phyloP scores from a whole-genome alignment of 1,139 yeast species.

The Petasospora rhodanensis region DNA sequence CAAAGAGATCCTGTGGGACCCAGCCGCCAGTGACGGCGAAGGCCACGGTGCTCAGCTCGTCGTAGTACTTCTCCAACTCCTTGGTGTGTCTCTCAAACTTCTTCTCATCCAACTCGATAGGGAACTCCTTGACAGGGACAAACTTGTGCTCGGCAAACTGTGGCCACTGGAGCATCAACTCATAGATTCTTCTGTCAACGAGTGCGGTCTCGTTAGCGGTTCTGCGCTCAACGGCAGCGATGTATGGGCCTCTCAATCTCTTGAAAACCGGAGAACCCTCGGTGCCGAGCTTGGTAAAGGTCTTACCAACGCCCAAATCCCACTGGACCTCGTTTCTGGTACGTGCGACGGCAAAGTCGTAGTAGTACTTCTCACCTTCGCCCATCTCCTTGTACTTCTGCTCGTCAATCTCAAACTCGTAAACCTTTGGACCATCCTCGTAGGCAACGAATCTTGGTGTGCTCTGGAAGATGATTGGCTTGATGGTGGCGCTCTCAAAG shows the following conservation, averaged over 20 bases:
- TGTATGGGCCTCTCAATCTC: constrained; percentile 59
- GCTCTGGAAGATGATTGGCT: constrained; percentile 73
- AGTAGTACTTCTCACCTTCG: constrained; percentile 72
- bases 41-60: constrained; percentile 64
- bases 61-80: constrained; percentile 63
- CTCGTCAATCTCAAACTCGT: constrained; percentile 66
- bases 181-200: constrained; percentile 64
- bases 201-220: constrained; percentile 59
- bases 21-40: constrained; percentile 92
- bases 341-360: constrained; percentile 78
- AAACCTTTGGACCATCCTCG: constrained; percentile 76
- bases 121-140: constrained; percentile 44
- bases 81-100: constrained; percentile 51
- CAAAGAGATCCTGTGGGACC: constrained; percentile 93
- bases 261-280: constrained; percentile 70
- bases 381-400: constrained; percentile 64
- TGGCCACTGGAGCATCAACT: constrained; percentile 73
- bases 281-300: constrained; percentile 64
- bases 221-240: constrained; percentile 62
- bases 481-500: constrained; percentile 73
- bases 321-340: constrained; percentile 89
- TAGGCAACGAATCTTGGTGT: constrained; percentile 84
- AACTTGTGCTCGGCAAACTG: constrained; percentile 60
- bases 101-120: constrained; percentile 53
- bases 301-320: constrained; percentile 71